Evolutionary conservation across 73 alveolate genomes (phyloP), one percentile per base, ranked within the genome.

Genomic region (Breviolum minutum): DNA sequence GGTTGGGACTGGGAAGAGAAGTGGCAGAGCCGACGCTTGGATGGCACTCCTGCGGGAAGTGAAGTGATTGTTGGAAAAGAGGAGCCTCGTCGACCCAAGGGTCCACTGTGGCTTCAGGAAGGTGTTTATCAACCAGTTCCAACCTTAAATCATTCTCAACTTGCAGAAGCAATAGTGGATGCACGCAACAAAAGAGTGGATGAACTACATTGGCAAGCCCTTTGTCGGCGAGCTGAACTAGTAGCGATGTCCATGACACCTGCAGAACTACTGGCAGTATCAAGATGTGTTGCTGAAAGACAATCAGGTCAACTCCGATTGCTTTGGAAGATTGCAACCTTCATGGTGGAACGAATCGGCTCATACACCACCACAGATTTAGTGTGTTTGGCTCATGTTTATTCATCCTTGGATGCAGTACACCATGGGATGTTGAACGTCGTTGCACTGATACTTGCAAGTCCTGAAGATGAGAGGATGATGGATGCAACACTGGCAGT

Each of bases 1-100:
- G 98, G 98, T 26, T 92, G 98, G 98, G 98, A 92, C 98, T 92
- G 98, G 98, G 98, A 92, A 32, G 81, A 73, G 90, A 92, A 92
- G 90, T 92, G 98, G 97, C 90, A 63, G 27, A 68, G 54, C 16
- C 73, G 9, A n/a, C 7, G 63, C 16, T 26, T 26, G 84, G 96
- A 89, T 70, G 96, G 87, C 9, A 48, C 64, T 17, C 88, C 97
- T 2, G 88, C 97, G 8, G 87, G 86, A 8, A 17, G 79, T 24
- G 97, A 90, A 79, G 69, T 90, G 48, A 30, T 90, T 8, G 20
- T 20, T 32, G 96, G 91, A 64, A 92, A 92, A 80, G 98, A 92
- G 12, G 68, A 92, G 73, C 98, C 98, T 7, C 98, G 98, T 9
- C 77, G 98, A 20, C 98, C 98, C 19, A 68, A 63, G 62, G 90